Evolutionary conservation across 257 asterid species (phyloP).

Genomic region (Voacanga thouarsii): DNA sequence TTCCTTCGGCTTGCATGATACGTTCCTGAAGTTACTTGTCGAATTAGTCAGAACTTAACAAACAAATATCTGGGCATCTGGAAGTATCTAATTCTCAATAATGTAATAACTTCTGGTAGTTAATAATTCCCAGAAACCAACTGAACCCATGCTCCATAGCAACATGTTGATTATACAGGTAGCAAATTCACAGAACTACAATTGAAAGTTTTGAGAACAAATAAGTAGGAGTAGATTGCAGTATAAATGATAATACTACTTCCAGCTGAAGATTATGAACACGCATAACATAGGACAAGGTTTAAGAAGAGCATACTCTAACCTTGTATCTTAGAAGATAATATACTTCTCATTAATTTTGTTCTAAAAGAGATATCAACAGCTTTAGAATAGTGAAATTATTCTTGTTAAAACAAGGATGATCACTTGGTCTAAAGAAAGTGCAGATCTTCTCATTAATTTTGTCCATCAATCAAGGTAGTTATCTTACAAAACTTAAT

Average conservation of each 20-base stretch:
- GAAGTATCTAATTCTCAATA: conserved; percentile 1
- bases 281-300: background rate
- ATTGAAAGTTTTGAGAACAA: background rate
- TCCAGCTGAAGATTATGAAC: background rate
- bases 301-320: background rate
- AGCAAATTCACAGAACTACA: background rate
- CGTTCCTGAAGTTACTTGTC: conserved; percentile 45
- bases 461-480: background rate
- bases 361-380: background rate
- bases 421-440: background rate
- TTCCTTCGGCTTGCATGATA: conserved; percentile 25
- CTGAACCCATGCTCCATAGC: background rate
- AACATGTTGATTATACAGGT: background rate
- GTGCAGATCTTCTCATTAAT: background rate
- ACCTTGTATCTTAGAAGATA: background rate
- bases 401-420: background rate
- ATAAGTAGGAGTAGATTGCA: background rate
- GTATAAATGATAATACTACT: background rate
- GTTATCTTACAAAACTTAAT: background rate
- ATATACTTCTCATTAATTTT: no score
- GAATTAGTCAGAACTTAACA: conserved; percentile 24
- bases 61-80: background rate
- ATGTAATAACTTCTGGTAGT: background rate
- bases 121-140: background rate
- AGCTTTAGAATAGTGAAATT: no score